Evolutionary conservation across 2,329 filamentous ascomycete genomes (phyloP).

Genomic region (Botrytis porri): DNA sequence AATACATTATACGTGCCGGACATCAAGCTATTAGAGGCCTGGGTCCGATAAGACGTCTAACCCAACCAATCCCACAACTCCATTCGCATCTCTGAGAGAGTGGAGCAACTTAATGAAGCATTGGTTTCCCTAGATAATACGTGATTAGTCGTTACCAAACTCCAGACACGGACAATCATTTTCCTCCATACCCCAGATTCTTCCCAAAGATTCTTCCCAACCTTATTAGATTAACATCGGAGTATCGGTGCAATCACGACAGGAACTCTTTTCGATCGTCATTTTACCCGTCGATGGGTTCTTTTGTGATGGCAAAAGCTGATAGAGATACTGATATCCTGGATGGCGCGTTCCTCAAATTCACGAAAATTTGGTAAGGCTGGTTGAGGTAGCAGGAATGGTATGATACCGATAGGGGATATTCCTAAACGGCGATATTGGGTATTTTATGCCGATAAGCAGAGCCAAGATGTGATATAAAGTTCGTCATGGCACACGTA

Average conservation of each 20-base stretch:
- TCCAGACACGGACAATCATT: not conserved
- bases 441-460: slow-evolving; percentile 5
- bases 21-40: not conserved
- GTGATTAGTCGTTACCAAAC: not conserved
- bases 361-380: not conserved
- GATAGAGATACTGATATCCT: slow-evolving; percentile 3
- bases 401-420: slow-evolving; percentile 1
- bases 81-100: not conserved
- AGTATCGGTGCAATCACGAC: not conserved
- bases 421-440: not conserved
- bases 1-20: not conserved
- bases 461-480: slow-evolving; percentile 6
- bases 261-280: slow-evolving; percentile 5
- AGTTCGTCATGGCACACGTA: slow-evolving; percentile 11
- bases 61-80: not conserved
- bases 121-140: not conserved
- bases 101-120: not conserved
- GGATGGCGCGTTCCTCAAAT: not conserved
- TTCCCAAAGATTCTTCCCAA: slow-evolving; percentile 6
- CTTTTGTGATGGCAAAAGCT: slow-evolving; percentile 7
- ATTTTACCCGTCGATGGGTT: not conserved
- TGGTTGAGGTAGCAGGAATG: not conserved
- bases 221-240: not conserved
- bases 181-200: not conserved
- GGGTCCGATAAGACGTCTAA: slow-evolving; percentile 2